Evolutionary conservation across 1,284 basidiomycete genomes (phyloP).

Genomic region (Clitocybe nebularis): DNA sequence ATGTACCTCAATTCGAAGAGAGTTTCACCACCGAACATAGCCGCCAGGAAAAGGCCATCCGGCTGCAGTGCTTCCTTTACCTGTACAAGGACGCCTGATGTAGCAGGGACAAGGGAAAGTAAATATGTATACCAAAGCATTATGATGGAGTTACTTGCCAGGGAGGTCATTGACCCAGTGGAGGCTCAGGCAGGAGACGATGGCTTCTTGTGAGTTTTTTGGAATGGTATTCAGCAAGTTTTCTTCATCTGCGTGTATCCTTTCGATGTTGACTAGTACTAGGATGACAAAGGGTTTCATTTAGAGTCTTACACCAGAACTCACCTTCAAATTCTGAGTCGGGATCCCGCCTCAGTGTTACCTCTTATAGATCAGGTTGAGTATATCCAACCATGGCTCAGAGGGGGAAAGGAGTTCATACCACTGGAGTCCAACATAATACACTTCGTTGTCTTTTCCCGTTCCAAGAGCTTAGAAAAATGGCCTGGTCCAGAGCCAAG

Average conservation of each 20-base stretch:
- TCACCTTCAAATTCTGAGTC: conserved; percentile 75
- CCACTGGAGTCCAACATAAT: conserved; percentile 89
- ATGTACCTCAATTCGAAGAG: conserved; percentile 88
- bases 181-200: conserved; percentile 87
- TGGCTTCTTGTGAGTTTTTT: conserved; percentile 82
- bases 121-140: not conserved
- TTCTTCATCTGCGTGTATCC: conserved; percentile 80
- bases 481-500: conserved; percentile 94
- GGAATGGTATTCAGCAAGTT: conserved; percentile 59
- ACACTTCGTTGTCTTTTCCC: conserved; percentile 67
- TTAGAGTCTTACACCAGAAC: conserved; percentile 14
- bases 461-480: conserved; percentile 81
- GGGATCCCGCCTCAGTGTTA: conserved; percentile 67
- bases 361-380: conserved; percentile 37
- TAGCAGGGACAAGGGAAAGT: conserved; percentile 5
- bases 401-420: conserved; percentile 27
- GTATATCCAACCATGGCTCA: conserved; percentile 3
- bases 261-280: conserved; percentile 70
- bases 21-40: conserved; percentile 95
- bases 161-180: conserved; percentile 99
- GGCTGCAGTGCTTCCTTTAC: conserved; percentile 84
- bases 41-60: conserved; percentile 93
- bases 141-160: conserved; percentile 43
- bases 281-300: conserved; percentile 5
- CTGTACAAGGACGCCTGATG: conserved; percentile 83